Evolutionary conservation across 1,284 basidiomycete species (phyloP).

Genomic region (Ustilago trichophora): DNA sequence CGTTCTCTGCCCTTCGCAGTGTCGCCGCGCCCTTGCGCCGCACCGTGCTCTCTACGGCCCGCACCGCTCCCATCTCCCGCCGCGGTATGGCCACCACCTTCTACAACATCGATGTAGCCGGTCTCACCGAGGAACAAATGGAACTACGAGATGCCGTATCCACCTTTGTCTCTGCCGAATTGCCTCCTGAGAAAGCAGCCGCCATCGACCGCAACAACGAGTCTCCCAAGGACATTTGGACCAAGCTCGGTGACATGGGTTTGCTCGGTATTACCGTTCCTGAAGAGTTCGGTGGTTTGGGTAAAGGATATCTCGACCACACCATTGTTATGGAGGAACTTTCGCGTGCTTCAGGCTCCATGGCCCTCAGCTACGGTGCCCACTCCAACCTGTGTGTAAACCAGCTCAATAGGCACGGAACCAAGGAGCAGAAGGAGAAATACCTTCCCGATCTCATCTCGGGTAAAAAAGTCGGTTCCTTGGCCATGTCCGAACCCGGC

Average conservation of each 20-base stretch:
- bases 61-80: not conserved
- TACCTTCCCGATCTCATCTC: slow-evolving; percentile 85
- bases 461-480: slow-evolving; percentile 83
- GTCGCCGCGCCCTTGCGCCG: not conserved
- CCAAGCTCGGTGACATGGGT: slow-evolving; percentile 59
- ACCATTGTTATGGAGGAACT: slow-evolving; percentile 70
- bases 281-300: slow-evolving; percentile 53
- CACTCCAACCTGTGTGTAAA: slow-evolving; percentile 70
- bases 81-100: slow-evolving; percentile 20
- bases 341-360: slow-evolving; percentile 85
- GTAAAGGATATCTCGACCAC: slow-evolving; percentile 57
- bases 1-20: slow-evolving; percentile 14
- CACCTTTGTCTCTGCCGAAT: slow-evolving; percentile 38
- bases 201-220: slow-evolving; percentile 51
- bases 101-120: slow-evolving; percentile 52
- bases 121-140: slow-evolving; percentile 43
- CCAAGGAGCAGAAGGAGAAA: slow-evolving; percentile 82
- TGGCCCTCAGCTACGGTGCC: slow-evolving; percentile 91
- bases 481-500: slow-evolving; percentile 93
- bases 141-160: slow-evolving; percentile 53
- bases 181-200: slow-evolving; percentile 36
- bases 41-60: not conserved
- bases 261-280: slow-evolving; percentile 57
- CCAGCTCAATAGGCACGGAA: slow-evolving; percentile 88
- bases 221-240: slow-evolving; percentile 54